Base-by-base conservation (phyloP, 371 early-diverging fungal species). In the Lichtheimia ornata region DNA sequence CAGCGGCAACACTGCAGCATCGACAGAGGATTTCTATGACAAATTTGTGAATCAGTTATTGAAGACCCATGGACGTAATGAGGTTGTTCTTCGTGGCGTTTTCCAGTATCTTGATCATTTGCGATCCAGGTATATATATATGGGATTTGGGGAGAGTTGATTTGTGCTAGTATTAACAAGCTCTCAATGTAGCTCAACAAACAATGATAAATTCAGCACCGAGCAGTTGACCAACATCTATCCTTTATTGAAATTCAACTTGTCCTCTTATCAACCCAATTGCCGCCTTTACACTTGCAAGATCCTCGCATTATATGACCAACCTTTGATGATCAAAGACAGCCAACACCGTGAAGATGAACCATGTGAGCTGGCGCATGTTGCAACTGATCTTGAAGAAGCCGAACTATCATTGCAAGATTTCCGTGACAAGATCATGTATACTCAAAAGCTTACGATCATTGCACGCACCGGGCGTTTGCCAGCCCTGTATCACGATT, bases 391-490 rank as follows among this genome's bases (percentile, higher is more conserved):
- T 9, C 72, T 91, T 47, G 97, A 95, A 67, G 75, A 80, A 18
- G 79, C 84, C 17, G 76, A 79, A 9, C 76, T 83, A 30, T 80
- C 76, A 0, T 65, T 94, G 6, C 83, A 81, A 14, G 78, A 85
- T 18, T 83, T 83, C 69, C 91, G 96, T 64, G 94, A 96, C 40
- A 94, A 93, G 65, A 74, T 89, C 6, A 83, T 91, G 61, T 77
- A 81, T 12, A 77, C 96, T 49, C 85, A 91, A 54, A 84, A 83
- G 12, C 66, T 96, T 51, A 82, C 81, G 18, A 70, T 85, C 1
- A 73, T 90, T 24, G 64, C 85, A 5, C 65, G 74, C 17, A 81
- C 78, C 17, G 79, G 82, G 3, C 81, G 85, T 42, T 53, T 90
- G 4, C 91, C 94, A 0, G 77, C 79, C 44, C 53, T 88, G 27